These are phyloP conservation scores for Mrakia frigida DNA, from an alignment of 768 basidiomycete genomes.

Conservation along the genomic window DNA sequence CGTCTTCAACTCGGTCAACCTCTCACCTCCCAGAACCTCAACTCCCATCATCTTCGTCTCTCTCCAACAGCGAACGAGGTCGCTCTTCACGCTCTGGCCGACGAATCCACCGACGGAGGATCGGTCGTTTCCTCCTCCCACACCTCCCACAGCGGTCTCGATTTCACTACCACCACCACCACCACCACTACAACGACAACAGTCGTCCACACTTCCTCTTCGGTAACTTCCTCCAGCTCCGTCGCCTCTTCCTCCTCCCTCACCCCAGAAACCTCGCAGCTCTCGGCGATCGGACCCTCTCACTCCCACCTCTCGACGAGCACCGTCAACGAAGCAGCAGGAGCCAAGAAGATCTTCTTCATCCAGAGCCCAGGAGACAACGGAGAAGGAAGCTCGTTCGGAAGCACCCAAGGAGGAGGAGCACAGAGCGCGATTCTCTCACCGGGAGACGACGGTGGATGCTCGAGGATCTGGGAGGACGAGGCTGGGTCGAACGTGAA, in stretches of 20 bases:
- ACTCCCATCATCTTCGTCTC: background rate
- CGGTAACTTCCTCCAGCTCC: background rate
- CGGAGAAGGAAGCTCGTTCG: conserved; percentile 16
- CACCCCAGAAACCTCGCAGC: background rate
- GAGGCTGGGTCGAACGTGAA: background rate
- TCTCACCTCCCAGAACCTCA: conserved; percentile 8
- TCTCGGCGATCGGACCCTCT: background rate
- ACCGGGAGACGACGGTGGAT: background rate
- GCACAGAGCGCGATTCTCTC: background rate
- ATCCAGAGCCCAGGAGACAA: conserved; percentile 19
- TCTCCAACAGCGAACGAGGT: background rate
- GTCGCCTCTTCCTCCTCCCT: background rate
- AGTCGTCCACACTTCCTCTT: background rate
- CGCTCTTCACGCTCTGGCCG: background rate
- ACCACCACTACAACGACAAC: background rate
- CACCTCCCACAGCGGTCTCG: background rate
- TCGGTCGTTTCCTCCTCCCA: background rate
- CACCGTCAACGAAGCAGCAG: background rate
- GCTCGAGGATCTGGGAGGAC: background rate
- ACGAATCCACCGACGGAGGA: background rate
- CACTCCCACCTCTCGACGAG: background rate
- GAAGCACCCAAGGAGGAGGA: conserved; percentile 2
- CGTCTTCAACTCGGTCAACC: background rate
- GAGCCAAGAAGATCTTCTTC: conserved; percentile 22
- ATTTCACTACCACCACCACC: conserved; percentile 3